Conservation (phyloP, 306 rosid genomes). For the Canavalia gladiata region DNA sequence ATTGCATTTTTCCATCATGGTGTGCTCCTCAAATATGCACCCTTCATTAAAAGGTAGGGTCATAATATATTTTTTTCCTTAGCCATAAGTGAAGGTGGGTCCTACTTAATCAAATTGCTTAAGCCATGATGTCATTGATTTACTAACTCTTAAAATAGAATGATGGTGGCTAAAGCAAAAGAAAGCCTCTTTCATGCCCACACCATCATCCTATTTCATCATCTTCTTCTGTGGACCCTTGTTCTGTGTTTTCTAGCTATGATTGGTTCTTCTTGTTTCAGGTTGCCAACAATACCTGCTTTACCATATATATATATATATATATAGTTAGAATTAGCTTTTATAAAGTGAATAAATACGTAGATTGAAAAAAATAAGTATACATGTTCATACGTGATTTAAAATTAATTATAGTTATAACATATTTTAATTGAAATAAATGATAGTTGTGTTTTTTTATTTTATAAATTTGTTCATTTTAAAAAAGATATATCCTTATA, state of each 20-base stretch:
- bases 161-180: slow-evolving; percentile 45
- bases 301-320: slow-evolving; percentile 1
- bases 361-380: too few species aligned
- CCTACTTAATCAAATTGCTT: slow-evolving; percentile 60
- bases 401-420: too few species aligned
- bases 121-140: slow-evolving; percentile 63
- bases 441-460: too few species aligned
- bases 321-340: too few species aligned
- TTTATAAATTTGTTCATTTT: too few species aligned
- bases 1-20: slow-evolving; percentile 41
- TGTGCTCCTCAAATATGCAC: slow-evolving; percentile 37
- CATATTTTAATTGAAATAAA: too few species aligned
- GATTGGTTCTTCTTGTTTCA: slow-evolving; percentile 45
- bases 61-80: background rate
- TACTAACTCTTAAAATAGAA: slow-evolving; percentile 47
- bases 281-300: slow-evolving; percentile 56
- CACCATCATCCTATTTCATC: slow-evolving; percentile 35
- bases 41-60: slow-evolving; percentile 32
- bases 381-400: too few species aligned
- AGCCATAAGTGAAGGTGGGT: slow-evolving; percentile 47
- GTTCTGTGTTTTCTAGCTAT: slow-evolving; percentile 13
- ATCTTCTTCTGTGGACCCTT: slow-evolving; percentile 38
- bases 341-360: too few species aligned
- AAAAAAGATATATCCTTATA: too few species aligned
- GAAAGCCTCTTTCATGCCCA: slow-evolving; percentile 50